Percentiles rank a stretch among this genome's conserved stretches.
phyloP scores from a whole-genome alignment of 192 early-diverging fungal genomes.

The Entomortierella chlamydospora region DNA sequence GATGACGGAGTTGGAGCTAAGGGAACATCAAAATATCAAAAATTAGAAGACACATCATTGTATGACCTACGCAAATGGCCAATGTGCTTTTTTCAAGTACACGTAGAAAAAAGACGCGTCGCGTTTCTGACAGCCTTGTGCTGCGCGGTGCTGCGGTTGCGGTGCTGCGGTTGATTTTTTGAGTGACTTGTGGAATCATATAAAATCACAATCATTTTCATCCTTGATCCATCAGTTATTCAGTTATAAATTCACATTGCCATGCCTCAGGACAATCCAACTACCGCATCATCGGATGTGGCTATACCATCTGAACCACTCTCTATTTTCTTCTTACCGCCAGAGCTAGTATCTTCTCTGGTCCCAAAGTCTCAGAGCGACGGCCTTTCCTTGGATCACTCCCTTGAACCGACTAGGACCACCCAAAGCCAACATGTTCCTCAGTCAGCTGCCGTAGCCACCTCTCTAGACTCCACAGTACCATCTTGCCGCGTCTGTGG shows the following conservation, averaged over 20 bases:
- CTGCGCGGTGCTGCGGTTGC: no score
- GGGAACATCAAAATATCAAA: no score
- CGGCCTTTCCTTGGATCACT: background rate
- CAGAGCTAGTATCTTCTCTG: slow-evolving; percentile 24
- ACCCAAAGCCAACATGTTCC: background rate
- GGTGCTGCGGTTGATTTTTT: no score
- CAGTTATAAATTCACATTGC: background rate
- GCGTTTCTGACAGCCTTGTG: no score
- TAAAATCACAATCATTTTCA: no score
- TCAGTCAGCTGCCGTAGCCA: background rate
- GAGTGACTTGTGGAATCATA: no score
- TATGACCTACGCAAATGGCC: no score
- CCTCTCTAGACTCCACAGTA: slow-evolving; percentile 26
- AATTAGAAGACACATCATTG: no score
- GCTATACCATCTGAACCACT: slow-evolving; percentile 12
- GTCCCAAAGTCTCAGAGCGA: slow-evolving; percentile 16
- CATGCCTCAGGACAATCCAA: background rate
- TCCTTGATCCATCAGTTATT: no score
- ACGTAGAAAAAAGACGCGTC: no score
- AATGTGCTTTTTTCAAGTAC: no score
- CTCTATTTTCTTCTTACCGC: slow-evolving; percentile 38
- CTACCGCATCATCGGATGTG: background rate
- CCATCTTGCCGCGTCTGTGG: slow-evolving; percentile 62
- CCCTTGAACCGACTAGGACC: background rate
- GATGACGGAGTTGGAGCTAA: no score